phyloP scores from a whole-genome alignment of 257 asterid species.

The Ocimum tenuiflorum region DNA sequence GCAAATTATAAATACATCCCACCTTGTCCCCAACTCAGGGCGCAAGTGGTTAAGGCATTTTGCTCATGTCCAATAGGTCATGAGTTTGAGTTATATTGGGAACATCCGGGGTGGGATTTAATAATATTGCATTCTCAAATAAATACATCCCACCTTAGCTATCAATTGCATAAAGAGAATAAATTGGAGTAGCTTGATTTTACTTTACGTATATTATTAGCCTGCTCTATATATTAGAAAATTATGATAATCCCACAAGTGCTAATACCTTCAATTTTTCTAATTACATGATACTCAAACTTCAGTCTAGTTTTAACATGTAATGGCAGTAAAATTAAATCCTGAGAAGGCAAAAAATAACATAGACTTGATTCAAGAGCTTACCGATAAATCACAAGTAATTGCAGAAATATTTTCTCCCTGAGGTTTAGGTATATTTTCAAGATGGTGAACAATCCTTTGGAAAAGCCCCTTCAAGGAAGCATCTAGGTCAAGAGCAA shows the following conservation, averaged over 20 bases:
- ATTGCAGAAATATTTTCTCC: conserved; percentile 85
- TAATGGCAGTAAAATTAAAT: not conserved
- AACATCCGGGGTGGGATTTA: no score
- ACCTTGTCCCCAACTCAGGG: no score
- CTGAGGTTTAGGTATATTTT: conserved; percentile 85
- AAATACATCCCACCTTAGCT: not conserved
- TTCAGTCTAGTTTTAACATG: conserved; percentile 8
- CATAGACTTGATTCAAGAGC: conserved; percentile 25
- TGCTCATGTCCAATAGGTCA: no score
- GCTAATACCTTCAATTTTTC: not conserved
- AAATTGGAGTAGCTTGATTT: not conserved
- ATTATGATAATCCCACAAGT: not conserved
- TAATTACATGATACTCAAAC: conserved; percentile 7
- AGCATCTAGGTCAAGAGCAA: conserved; percentile 93
- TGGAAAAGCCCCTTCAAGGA: conserved; percentile 83
- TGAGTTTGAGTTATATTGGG: no score
- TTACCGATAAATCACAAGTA: conserved; percentile 90
- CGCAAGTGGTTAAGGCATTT: no score
- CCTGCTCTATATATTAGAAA: conserved; percentile 4
- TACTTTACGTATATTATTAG: conserved; percentile 1
- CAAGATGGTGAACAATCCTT: conserved; percentile 88
- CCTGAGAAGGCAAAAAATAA: conserved; percentile 21
- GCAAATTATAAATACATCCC: not conserved
- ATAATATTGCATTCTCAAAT: no score
- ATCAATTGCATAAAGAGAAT: not conserved